Percentiles rank a stretch among this genome's conserved stretches.
Conservation (phyloP, 116 monocot species). For the Zostera marina region DNA sequence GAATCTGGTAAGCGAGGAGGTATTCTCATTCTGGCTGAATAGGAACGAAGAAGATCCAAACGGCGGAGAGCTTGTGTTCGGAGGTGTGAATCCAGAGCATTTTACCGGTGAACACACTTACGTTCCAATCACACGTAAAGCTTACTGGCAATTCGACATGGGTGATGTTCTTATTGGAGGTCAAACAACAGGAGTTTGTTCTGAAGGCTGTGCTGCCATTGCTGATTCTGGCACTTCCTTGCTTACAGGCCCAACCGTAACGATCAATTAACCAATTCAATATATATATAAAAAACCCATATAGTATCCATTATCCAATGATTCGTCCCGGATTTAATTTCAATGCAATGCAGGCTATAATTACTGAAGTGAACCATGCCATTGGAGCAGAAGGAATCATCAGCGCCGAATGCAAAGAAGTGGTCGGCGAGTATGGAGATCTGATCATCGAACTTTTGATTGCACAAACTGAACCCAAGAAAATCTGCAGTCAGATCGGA, state of each 20-base stretch:
- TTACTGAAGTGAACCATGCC: conserved; percentile 78
- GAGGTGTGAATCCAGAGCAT: conserved; percentile 63
- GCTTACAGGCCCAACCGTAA: conserved; percentile 69
- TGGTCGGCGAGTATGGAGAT: conserved; percentile 60
- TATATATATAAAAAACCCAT: too few relatives aligned
- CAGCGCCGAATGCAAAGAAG: conserved; percentile 61
- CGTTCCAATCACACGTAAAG: conserved; percentile 57
- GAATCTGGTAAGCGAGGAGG: conserved; percentile 30
- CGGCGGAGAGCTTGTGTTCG: conserved; percentile 79
- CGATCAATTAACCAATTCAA: too few relatives aligned
- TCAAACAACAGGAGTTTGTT: conserved; percentile 52
- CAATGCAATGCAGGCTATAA: conserved; percentile 34
- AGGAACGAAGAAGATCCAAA: conserved; percentile 25
- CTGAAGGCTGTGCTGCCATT: conserved; percentile 75
- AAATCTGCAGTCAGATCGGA: conserved; percentile 52
- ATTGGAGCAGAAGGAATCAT: conserved; percentile 76
- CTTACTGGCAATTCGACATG: conserved; percentile 91
- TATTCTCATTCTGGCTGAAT: conserved; percentile 92
- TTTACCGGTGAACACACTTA: conserved; percentile 58
- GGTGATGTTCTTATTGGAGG: conserved; percentile 47
- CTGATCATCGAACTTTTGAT: conserved; percentile 54
- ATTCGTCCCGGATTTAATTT: not conserved
- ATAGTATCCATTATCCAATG: not conserved
- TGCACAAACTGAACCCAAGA: conserved; percentile 34
- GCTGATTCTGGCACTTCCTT: conserved; percentile 90